Percentiles rank a stretch among this genome's conserved stretches.
phyloP scores from a whole-genome alignment of 345 rosid species.

The Acer saccharum region DNA sequence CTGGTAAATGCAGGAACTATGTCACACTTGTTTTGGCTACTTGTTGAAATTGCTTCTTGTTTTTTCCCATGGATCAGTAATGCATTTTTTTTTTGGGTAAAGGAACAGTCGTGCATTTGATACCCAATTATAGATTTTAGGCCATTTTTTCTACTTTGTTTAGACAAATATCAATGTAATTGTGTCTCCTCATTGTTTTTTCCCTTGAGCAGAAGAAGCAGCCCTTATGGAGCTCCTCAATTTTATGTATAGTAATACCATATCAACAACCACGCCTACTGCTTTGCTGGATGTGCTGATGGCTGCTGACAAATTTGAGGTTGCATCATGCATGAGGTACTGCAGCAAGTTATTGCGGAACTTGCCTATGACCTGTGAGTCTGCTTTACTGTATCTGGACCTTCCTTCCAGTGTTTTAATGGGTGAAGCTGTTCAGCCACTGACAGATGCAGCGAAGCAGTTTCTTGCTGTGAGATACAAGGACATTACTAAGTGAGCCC shows the following conservation, averaged over 20 bases:
- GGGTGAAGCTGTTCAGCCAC: conserved; percentile 80
- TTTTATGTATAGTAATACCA: conserved; percentile 63
- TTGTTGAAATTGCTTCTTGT: not conserved
- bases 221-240: conserved; percentile 77
- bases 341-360: conserved; percentile 64
- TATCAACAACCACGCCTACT: conserved; percentile 51
- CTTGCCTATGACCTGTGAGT: conserved; percentile 73
- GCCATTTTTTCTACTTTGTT: not conserved
- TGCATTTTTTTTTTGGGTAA: not conserved
- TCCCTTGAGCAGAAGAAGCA: conserved; percentile 65
- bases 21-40: not conserved
- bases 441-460: conserved; percentile 69
- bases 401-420: conserved; percentile 67
- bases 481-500: conserved; percentile 57
- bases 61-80: not conserved
- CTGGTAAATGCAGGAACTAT: conserved; percentile 43
- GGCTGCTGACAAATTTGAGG: conserved; percentile 88
- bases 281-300: conserved; percentile 68
- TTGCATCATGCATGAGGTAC: conserved; percentile 80
- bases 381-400: conserved; percentile 75
- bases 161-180: not conserved
- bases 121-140: not conserved
- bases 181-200: not conserved
- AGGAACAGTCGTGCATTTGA: not conserved
- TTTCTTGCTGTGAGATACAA: conserved; percentile 63